A percentile compares a stretch with the other conserved stretches of the same genome.
phyloP scores from a whole-genome alignment of 805 yeast species.

The Kodamaea fukazawae region DNA sequence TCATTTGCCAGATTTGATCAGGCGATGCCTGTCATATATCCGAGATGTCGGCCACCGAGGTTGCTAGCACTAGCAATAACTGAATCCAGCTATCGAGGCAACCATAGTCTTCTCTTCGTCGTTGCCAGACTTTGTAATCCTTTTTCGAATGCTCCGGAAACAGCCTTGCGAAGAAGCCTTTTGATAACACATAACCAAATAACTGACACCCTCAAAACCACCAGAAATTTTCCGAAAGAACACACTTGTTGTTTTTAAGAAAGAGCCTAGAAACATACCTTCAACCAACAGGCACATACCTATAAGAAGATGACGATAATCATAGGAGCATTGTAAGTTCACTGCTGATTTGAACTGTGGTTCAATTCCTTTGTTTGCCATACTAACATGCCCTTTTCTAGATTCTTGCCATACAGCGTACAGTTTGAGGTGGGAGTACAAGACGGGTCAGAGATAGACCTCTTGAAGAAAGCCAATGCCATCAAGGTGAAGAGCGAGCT shows the following conservation, averaged over 20 bases:
- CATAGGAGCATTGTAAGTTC: slow-evolving; percentile 64
- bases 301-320: slow-evolving; percentile 54
- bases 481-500: slow-evolving; percentile 4
- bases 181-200: too few relatives aligned
- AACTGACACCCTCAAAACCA: neutral
- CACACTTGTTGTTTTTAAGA: neutral
- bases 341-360: neutral
- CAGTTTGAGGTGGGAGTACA: slow-evolving; percentile 48
- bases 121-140: too few relatives aligned
- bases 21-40: too few relatives aligned
- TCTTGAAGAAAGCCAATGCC: slow-evolving; percentile 8
- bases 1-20: too few relatives aligned
- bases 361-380: slow-evolving; percentile 13
- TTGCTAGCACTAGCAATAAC: too few relatives aligned
- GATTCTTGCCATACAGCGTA: slow-evolving; percentile 75
- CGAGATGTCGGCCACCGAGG: too few relatives aligned
- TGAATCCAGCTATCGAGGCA: too few relatives aligned
- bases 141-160: too few relatives aligned
- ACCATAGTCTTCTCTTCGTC: too few relatives aligned
- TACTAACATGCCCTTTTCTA: slow-evolving; percentile 19
- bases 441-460: slow-evolving; percentile 4
- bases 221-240: neutral
- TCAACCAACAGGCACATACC: neutral
- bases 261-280: neutral
- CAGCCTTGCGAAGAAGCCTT: neutral